Percentiles rank a stretch among this genome's conserved stretches.
These are phyloP conservation scores for Chytridiales sp. DNA, from an alignment of 371 early-diverging fungal species.

Conservation along the genomic window DNA sequence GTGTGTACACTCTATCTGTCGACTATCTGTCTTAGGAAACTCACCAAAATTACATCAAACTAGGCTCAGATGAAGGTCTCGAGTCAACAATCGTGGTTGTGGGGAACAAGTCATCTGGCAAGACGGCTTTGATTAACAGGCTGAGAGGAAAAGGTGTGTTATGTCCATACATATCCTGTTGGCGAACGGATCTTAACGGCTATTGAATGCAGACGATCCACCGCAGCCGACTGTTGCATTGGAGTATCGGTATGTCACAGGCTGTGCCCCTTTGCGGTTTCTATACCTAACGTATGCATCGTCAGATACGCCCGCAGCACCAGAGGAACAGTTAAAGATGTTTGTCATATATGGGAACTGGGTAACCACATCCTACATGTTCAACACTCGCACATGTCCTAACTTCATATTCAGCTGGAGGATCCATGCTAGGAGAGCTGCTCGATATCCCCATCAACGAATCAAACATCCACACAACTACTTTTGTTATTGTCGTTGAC, in stretches of 20 bases:
- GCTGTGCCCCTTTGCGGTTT: background rate
- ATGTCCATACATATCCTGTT: background rate
- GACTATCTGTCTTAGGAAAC: background rate
- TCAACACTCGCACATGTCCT: background rate
- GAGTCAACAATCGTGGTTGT: conserved; percentile 45
- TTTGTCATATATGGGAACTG: conserved; percentile 55
- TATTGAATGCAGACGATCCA: conserved; percentile 36
- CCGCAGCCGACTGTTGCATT: conserved; percentile 48
- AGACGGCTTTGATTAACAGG: conserved; percentile 44
- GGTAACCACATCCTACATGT: conserved; percentile 21
- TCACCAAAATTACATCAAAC: background rate
- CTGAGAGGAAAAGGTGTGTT: conserved; percentile 47
- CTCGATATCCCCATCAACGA: conserved; percentile 47
- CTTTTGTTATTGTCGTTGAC: conserved; percentile 47
- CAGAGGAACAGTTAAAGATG: conserved; percentile 50
- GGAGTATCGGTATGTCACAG: conserved; percentile 43
- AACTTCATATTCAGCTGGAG: conserved; percentile 46
- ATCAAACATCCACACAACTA: conserved; percentile 42
- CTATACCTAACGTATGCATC: background rate
- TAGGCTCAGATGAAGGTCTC: conserved; percentile 32
- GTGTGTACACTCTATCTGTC: conserved; percentile 1
- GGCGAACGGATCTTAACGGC: background rate
- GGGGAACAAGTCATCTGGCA: conserved; percentile 46
- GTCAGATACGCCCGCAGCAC: conserved; percentile 48
- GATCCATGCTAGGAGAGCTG: conserved; percentile 38